Evolutionary conservation across 257 asterid genomes (phyloP).

Genomic region (Solanum chmielewskii): DNA sequence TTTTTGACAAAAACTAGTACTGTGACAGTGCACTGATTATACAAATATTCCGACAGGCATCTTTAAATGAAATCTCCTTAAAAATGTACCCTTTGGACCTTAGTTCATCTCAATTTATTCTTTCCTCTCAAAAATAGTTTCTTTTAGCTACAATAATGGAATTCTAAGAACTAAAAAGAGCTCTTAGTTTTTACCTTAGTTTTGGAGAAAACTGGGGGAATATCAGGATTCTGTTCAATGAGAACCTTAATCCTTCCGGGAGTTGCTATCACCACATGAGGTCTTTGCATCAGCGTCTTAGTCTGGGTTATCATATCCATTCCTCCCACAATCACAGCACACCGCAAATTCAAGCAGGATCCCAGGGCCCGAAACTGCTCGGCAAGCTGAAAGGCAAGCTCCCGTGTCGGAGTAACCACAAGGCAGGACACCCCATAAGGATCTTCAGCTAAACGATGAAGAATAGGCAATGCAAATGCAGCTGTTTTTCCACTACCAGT

Average conservation of each 20-base stretch:
- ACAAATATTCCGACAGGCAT: not conserved
- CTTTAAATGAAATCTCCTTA: not conserved
- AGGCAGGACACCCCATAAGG: slow-evolving; percentile 84
- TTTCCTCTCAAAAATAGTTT: not conserved
- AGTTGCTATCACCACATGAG: slow-evolving; percentile 85
- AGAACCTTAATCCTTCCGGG: slow-evolving; percentile 96
- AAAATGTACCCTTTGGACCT: not conserved
- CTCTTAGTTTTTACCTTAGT: slow-evolving; percentile 45
- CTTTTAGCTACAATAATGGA: not conserved
- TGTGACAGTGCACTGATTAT: not conserved
- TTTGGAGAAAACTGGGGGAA: slow-evolving; percentile 61
- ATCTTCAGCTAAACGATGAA: slow-evolving; percentile 55
- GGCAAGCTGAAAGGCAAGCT: slow-evolving; percentile 83
- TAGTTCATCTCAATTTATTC: not conserved
- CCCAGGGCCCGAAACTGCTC: slow-evolving; percentile 94
- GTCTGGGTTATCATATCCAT: slow-evolving; percentile 81
- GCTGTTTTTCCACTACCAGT: slow-evolving; percentile 97
- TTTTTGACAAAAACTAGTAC: not conserved
- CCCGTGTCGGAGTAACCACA: slow-evolving; percentile 88
- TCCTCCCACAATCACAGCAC: slow-evolving; percentile 82
- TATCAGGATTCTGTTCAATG: slow-evolving; percentile 63
- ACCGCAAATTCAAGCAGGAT: slow-evolving; percentile 60
- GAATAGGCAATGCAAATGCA: slow-evolving; percentile 86
- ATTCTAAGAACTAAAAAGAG: not conserved
- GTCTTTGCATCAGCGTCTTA: slow-evolving; percentile 53